Evolutionary conservation across 805 yeast species (phyloP).

Genomic region (Kluyveromyces dobzhanskii): DNA sequence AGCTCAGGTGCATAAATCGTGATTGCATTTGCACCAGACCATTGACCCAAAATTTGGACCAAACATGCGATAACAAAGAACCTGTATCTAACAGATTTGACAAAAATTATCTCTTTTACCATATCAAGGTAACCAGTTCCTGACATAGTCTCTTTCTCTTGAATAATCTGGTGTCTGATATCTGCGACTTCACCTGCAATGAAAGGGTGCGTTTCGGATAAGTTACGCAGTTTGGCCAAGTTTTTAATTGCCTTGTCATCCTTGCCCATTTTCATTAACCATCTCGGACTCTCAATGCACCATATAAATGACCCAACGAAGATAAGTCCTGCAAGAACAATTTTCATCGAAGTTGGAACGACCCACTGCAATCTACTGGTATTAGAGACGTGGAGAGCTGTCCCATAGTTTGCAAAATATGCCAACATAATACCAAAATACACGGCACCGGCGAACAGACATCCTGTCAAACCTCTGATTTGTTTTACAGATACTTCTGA

Average conservation of each 20-base stretch:
- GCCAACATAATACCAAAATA: slow-evolving; percentile 41
- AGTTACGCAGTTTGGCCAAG: slow-evolving; percentile 33
- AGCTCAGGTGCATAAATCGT: slow-evolving; percentile 1
- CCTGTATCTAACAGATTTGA: slow-evolving; percentile 6
- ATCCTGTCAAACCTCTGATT: slow-evolving; percentile 38
- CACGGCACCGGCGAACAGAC: slow-evolving; percentile 43
- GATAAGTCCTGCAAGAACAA: slow-evolving; percentile 38
- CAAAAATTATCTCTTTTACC: slow-evolving; percentile 28
- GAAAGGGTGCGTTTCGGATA: slow-evolving; percentile 33
- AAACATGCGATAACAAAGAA: slow-evolving; percentile 1
- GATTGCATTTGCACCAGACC: neutral
- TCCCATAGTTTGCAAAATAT: slow-evolving; percentile 44
- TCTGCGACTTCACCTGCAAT: slow-evolving; percentile 33
- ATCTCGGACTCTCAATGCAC: slow-evolving; percentile 39
- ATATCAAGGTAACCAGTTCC: slow-evolving; percentile 37
- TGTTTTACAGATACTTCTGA: slow-evolving; percentile 39
- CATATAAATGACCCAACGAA: slow-evolving; percentile 33
- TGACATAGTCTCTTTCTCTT: slow-evolving; percentile 14
- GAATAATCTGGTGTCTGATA: slow-evolving; percentile 10
- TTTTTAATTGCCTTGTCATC: slow-evolving; percentile 29
- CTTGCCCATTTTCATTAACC: slow-evolving; percentile 32
- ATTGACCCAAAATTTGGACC: slow-evolving; percentile 1
- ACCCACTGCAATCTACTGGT: slow-evolving; percentile 35
- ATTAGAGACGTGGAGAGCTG: slow-evolving; percentile 27
- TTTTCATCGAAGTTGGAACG: slow-evolving; percentile 40